phyloP scores from a whole-genome alignment of 176 grass and related monocot species.

The Musa schizocarpa region DNA sequence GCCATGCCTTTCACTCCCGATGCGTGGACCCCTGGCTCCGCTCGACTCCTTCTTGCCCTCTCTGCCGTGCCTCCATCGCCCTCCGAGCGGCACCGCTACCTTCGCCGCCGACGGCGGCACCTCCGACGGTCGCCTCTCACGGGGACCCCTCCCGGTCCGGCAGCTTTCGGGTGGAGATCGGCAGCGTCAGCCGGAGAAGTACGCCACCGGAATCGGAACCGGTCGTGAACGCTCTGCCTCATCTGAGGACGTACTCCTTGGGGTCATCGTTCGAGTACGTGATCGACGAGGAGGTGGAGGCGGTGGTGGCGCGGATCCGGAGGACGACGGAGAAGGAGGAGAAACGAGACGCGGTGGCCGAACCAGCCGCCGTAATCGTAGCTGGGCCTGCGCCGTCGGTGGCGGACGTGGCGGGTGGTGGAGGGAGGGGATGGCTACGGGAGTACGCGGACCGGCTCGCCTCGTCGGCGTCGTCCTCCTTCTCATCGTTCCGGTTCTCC shows the following conservation, averaged over 20 bases:
- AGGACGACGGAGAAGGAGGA: background rate
- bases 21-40: slow-evolving; percentile 92
- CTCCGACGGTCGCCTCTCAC: slow-evolving; percentile 22
- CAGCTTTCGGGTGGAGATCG: slow-evolving; percentile 78
- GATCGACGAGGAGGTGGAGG: slow-evolving; percentile 76
- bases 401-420: slow-evolving; percentile 28
- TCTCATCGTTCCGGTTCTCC: slow-evolving; percentile 36
- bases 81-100: slow-evolving; percentile 45
- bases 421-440: slow-evolving; percentile 63
- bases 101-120: background rate
- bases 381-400: slow-evolving; percentile 19
- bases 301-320: slow-evolving; percentile 21
- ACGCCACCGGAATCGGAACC: slow-evolving; percentile 15
- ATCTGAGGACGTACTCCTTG: slow-evolving; percentile 51
- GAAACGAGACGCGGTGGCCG: background rate
- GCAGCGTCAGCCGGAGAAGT: slow-evolving; percentile 60
- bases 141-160: slow-evolving; percentile 30
- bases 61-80: slow-evolving; percentile 66
- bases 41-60: slow-evolving; percentile 74
- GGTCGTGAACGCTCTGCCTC: slow-evolving; percentile 15
- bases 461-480: slow-evolving; percentile 53
- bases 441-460: slow-evolving; percentile 85
- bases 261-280: slow-evolving; percentile 77
- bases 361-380: background rate
- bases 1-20: slow-evolving; percentile 75